Percentiles rank a stretch among this genome's conserved stretches.
phyloP scores from a whole-genome alignment of 768 basidiomycete species.

The Suillus clintonianus region DNA sequence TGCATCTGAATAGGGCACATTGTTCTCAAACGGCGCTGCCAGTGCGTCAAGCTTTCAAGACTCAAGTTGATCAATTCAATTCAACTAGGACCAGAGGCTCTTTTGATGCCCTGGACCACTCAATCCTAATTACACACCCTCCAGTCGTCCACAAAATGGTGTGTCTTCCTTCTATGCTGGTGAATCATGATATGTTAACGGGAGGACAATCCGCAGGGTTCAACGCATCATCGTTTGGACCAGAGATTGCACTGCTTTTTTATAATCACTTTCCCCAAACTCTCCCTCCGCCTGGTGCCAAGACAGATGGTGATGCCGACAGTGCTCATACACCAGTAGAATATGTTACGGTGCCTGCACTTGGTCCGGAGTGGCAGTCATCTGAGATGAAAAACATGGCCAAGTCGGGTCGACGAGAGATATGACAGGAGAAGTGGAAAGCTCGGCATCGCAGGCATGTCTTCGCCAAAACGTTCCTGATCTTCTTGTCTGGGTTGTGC shows the following conservation, averaged over 20 bases:
- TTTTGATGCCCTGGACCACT: constrained; percentile 56
- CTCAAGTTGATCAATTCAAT: too few species aligned
- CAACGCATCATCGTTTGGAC: constrained; percentile 74
- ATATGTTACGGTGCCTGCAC: constrained; percentile 87
- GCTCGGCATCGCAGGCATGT: constrained; percentile 83
- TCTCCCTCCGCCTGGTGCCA: constrained; percentile 23
- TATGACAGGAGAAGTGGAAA: constrained; percentile 62
- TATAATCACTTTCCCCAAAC: constrained; percentile 46
- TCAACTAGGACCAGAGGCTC: too few species aligned
- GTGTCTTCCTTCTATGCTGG: constrained; percentile 68
- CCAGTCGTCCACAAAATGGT: constrained; percentile 57
- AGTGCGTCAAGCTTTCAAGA: too few species aligned
- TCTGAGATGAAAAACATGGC: constrained; percentile 81
- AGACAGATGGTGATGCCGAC: constrained; percentile 40
- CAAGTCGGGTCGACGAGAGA: constrained; percentile 66
- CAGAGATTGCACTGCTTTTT: constrained; percentile 70
- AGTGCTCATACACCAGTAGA: constrained; percentile 60
- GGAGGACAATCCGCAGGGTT: constrained; percentile 64
- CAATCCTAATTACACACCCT: constrained; percentile 29
- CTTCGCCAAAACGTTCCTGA: constrained; percentile 71
- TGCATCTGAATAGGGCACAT: too few species aligned
- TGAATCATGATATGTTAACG: constrained; percentile 51
- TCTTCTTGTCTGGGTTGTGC: constrained; percentile 63
- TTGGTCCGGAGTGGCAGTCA: constrained; percentile 89
- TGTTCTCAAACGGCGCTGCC: too few species aligned